These are phyloP conservation scores for Pulveroboletus ravenelii DNA, from an alignment of 768 basidiomycete species.

Conservation along the genomic window DNA sequence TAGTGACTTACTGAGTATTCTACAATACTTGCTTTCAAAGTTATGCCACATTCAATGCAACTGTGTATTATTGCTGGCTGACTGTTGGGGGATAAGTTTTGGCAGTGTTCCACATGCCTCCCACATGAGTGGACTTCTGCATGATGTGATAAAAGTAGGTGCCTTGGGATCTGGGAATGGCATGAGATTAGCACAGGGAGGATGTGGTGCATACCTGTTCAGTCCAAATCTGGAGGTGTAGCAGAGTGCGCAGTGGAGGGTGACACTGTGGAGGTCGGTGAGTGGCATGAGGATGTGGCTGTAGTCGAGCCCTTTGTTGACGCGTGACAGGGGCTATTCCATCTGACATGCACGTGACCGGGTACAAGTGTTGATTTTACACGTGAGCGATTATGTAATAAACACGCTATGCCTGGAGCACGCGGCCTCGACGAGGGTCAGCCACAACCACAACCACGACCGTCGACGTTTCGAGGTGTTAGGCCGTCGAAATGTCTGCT, in stretches of 20 bases:
- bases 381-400: slow-evolving; percentile 30
- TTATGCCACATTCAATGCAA: not conserved
- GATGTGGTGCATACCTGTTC: not conserved
- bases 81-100: not conserved
- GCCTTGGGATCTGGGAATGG: not conserved
- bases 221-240: not conserved
- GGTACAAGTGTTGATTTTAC: slow-evolving; percentile 17
- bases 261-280: no score
- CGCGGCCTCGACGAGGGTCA: slow-evolving; percentile 12
- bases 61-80: not conserved
- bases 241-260: not conserved
- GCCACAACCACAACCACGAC: slow-evolving; percentile 4
- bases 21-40: not conserved
- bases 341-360: slow-evolving; percentile 21
- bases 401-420: slow-evolving; percentile 24
- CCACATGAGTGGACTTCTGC: no score
- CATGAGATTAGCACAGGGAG: not conserved
- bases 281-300: no score
- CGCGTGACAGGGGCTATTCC: slow-evolving; percentile 18
- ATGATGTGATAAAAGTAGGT: not conserved
- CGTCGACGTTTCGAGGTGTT: slow-evolving; percentile 39
- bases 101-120: slow-evolving; percentile 1
- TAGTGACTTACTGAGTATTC: no score
- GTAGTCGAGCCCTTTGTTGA: not conserved
- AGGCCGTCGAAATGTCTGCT: slow-evolving; percentile 41